A percentile compares a stretch with the other conserved stretches of the same genome.
Conservation (phyloP, 805 yeast genomes). For the Candida tibetensis region DNA sequence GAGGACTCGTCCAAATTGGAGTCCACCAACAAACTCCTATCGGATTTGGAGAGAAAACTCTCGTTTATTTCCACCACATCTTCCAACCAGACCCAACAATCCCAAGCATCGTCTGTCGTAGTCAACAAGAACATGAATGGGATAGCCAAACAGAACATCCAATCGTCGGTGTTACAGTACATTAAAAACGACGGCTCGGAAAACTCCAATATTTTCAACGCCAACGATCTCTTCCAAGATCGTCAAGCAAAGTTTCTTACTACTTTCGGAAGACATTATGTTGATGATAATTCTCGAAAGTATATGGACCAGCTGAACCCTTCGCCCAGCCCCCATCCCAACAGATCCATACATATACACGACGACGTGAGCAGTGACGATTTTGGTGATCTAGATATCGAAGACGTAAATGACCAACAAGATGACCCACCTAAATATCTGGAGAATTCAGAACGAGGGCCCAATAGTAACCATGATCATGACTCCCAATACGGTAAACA, state of each 20-base stretch:
- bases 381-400: constrained; percentile 3
- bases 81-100: constrained; percentile 25
- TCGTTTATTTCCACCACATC: constrained; percentile 29
- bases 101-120: constrained; percentile 15
- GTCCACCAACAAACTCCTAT: constrained; percentile 25
- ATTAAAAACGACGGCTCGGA: constrained; percentile 21
- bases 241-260: constrained; percentile 33
- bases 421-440: neutral
- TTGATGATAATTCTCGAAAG: constrained; percentile 12
- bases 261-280: constrained; percentile 26
- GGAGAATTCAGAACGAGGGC: neutral
- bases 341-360: constrained; percentile 9
- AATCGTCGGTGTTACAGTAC: constrained; percentile 34
- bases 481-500: neutral
- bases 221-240: constrained; percentile 38
- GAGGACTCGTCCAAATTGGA: constrained; percentile 15
- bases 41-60: constrained; percentile 36
- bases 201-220: constrained; percentile 30
- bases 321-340: constrained; percentile 5
- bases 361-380: constrained; percentile 10
- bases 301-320: neutral
- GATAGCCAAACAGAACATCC: constrained; percentile 26
- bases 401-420: neutral
- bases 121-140: constrained; percentile 16
- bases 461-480: neutral